Evolutionary conservation across 2,329 filamentous ascomycete genomes (phyloP), one percentile per base, ranked within the genome.

Genomic region (Fusarium sp.): DNA sequence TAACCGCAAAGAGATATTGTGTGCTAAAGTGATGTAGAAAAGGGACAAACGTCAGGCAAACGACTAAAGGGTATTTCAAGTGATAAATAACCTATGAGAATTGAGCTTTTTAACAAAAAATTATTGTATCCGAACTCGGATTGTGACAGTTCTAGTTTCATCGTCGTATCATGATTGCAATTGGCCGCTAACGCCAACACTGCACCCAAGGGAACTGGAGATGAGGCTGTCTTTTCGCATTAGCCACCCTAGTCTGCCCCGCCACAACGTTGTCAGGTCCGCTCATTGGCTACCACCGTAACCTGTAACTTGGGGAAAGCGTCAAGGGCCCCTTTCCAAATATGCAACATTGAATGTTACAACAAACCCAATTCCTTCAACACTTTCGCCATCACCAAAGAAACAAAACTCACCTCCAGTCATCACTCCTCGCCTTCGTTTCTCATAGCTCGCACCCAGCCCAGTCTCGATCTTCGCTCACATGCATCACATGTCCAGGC

Each of bases 241-340:
- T 26, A 75, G 75, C 75, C 75, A 77, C 71, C 39, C 14, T 17
- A 22, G 6, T 15, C 15, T n/a, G 51, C 75, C 69, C 71, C 71
- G 69, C 75, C 73, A 77, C 72, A 66, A 22, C 22, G 7, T 24
- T 15, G 32, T 28, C 5, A 44, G 18, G 44, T 18, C 41, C 66
- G 36, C 64, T 70, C 30, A 76, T 75, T 76, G 75, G 73, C 62
- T 62, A 61, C 55, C 66, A 69, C 58, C 47, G 17, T 44, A 54
- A 51, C 41, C 48, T 55, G 58, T 70, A 69, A 70, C 67, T 56
- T 59, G 39, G 26, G 58, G 57, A 67, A 74, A 71, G 63, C 50
- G 63, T 63, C 63, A 60, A 74, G 48, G 69, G 44, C 56, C 72
- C 72, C 72, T 73, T 74, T 74, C 69, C 53, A 63, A 45, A 58